phyloP scores from a whole-genome alignment of 192 early-diverging fungal species.

The Backusella tarrabulga region DNA sequence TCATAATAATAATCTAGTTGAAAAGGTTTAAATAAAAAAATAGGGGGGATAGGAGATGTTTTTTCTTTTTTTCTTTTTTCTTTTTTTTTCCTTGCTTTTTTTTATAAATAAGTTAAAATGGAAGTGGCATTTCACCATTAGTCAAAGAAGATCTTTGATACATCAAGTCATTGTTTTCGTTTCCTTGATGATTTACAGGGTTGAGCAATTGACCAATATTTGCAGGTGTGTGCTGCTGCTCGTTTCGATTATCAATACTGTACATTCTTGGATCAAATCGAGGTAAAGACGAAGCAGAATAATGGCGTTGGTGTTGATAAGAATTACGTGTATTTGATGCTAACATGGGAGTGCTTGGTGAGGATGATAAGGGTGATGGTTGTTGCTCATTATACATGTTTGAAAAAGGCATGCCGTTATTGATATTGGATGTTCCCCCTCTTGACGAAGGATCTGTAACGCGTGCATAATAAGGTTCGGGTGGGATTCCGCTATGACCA shows the following conservation, averaged over 20 bases:
- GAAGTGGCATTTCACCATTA: background rate
- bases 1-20: background rate
- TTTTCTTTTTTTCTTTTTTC: too few species aligned
- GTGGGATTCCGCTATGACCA: background rate
- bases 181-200: constrained; percentile 16
- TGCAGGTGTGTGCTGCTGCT: background rate
- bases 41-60: too few species aligned
- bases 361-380: constrained; percentile 13
- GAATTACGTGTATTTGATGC: constrained; percentile 12
- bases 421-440: background rate
- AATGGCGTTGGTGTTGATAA: constrained; percentile 18
- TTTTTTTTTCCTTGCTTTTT: background rate
- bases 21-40: too few species aligned
- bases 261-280: constrained; percentile 13
- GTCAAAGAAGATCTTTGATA: background rate
- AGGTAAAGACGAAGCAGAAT: constrained; percentile 18
- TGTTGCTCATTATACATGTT: background rate
- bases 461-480: constrained; percentile 1
- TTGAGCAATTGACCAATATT: constrained; percentile 29
- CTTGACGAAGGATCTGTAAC: background rate
- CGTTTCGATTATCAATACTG: background rate
- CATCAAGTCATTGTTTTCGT: background rate
- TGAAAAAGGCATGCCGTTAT: background rate
- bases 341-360: constrained; percentile 21
- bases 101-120: background rate